Conservation (phyloP, 306 rosid genomes). For the Gynostemma pentaphyllum region DNA sequence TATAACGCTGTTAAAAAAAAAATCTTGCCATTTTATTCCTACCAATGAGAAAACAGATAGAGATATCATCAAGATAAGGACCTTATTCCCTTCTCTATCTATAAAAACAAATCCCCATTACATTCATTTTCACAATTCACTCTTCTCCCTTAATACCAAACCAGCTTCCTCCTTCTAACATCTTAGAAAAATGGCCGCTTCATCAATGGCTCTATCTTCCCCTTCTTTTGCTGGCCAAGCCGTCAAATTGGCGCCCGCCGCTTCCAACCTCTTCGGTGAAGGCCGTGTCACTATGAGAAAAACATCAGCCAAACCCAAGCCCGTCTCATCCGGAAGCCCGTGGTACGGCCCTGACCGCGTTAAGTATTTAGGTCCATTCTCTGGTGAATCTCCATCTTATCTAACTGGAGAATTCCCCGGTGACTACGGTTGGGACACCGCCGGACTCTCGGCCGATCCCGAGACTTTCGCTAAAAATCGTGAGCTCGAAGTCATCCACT, state of each 20-base stretch:
- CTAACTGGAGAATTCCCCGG: slow-evolving; percentile 26
- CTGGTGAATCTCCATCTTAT: slow-evolving; percentile 22
- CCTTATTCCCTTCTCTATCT: not conserved
- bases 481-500: slow-evolving; percentile 24
- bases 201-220: slow-evolving; percentile 25
- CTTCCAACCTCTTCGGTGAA: slow-evolving; percentile 16
- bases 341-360: slow-evolving; percentile 26
- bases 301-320: slow-evolving; percentile 8
- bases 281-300: slow-evolving; percentile 21
- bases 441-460: slow-evolving; percentile 25
- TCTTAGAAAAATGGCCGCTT: slow-evolving; percentile 22
- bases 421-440: slow-evolving; percentile 32
- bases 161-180: not conserved
- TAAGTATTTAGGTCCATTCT: slow-evolving; percentile 34
- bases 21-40: slow-evolving; percentile 6
- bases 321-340: slow-evolving; percentile 16
- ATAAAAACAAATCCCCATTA: not conserved
- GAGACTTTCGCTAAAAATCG: slow-evolving; percentile 27
- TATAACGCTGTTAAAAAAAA: not conserved
- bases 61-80: slow-evolving; percentile 17
- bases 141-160: not conserved
- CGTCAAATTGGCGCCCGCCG: slow-evolving; percentile 7
- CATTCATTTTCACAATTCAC: not conserved
- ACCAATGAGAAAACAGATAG: slow-evolving; percentile 16
- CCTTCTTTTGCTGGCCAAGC: slow-evolving; percentile 28